Percentiles rank a stretch among this genome's conserved stretches.
Evolutionary conservation across 192 early-diverging fungal genomes (phyloP).

Genomic region (Umbelopsis sp.): DNA sequence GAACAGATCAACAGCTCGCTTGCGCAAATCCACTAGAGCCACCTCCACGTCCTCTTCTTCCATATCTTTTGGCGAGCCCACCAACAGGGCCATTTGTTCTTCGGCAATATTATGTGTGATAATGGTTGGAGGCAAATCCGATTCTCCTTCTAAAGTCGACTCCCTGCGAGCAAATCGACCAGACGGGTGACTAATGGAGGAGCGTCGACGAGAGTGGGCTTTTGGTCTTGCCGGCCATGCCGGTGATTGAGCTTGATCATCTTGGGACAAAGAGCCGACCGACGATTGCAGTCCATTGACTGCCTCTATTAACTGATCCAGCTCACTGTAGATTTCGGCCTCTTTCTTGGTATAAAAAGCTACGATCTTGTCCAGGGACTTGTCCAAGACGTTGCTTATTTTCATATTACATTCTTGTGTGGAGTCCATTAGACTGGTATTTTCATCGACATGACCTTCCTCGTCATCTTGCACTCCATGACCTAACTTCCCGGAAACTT

Average conservation of each 20-base stretch:
- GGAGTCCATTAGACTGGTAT: constrained; percentile 38
- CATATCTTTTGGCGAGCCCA: not conserved
- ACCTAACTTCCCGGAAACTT: constrained; percentile 32
- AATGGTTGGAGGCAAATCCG: constrained; percentile 39
- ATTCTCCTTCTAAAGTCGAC: constrained; percentile 31
- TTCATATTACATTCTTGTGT: constrained; percentile 42
- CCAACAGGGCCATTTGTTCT: constrained; percentile 11
- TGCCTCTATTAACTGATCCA: constrained; percentile 54
- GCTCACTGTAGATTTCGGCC: constrained; percentile 69
- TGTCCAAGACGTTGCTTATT: constrained; percentile 81
- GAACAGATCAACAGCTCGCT: constrained; percentile 73
- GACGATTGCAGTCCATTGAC: constrained; percentile 16
- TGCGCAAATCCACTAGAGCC: constrained; percentile 21
- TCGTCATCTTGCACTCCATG: constrained; percentile 41
- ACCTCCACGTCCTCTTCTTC: constrained; percentile 1
- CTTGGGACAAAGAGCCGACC: constrained; percentile 6
- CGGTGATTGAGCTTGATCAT: not conserved
- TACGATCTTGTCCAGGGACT: constrained; percentile 82
- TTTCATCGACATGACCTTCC: constrained; percentile 29
- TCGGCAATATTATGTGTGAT: constrained; percentile 36
- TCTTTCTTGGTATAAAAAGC: constrained; percentile 86
- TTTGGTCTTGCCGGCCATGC: not conserved
- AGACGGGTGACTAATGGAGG: constrained; percentile 19
- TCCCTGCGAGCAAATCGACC: constrained; percentile 36
- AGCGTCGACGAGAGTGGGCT: constrained; percentile 1